Percentiles rank a stretch among this genome's conserved stretches.
These are phyloP conservation scores for Tetradesmus lagerheimii DNA, from an alignment of 139 green algal species.

Conservation along the genomic window DNA sequence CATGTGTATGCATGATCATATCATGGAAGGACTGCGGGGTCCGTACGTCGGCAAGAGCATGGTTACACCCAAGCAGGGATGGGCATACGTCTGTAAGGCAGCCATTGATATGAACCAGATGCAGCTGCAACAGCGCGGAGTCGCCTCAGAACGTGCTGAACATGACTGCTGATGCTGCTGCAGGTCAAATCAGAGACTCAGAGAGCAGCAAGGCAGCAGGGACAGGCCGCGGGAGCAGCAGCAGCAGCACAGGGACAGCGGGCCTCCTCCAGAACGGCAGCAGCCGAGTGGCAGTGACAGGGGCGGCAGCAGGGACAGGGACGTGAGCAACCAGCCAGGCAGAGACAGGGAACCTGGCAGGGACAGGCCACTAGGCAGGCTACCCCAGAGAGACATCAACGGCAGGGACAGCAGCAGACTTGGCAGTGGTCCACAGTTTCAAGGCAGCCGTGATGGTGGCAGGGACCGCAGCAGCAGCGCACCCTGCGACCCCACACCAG, in stretches of 20 bases:
- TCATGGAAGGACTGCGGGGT: too few relatives aligned
- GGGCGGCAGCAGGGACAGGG: not conserved
- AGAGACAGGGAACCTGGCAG: not conserved
- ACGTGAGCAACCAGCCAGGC: not conserved
- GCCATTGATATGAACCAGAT: too few relatives aligned
- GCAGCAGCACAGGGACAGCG: slow-evolving; percentile 8
- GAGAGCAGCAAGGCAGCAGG: not conserved
- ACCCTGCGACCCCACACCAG: not conserved
- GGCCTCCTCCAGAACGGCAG: not conserved
- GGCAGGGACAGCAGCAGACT: not conserved
- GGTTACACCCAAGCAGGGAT: too few relatives aligned
- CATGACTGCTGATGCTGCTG: not conserved
- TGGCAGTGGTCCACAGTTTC: not conserved
- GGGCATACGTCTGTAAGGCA: too few relatives aligned
- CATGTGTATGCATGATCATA: too few relatives aligned
- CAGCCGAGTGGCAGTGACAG: not conserved
- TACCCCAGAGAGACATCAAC: not conserved
- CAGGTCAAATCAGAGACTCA: not conserved
- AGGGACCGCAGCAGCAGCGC: not conserved
- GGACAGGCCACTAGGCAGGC: not conserved
- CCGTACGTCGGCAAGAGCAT: too few relatives aligned
- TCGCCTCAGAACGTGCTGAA: too few relatives aligned
- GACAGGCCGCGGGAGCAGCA: not conserved
- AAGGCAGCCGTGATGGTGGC: not conserved
- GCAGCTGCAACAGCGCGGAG: too few relatives aligned